Conservation (phyloP, 176 grass and related monocot species). For the Avena sativa region DNA sequence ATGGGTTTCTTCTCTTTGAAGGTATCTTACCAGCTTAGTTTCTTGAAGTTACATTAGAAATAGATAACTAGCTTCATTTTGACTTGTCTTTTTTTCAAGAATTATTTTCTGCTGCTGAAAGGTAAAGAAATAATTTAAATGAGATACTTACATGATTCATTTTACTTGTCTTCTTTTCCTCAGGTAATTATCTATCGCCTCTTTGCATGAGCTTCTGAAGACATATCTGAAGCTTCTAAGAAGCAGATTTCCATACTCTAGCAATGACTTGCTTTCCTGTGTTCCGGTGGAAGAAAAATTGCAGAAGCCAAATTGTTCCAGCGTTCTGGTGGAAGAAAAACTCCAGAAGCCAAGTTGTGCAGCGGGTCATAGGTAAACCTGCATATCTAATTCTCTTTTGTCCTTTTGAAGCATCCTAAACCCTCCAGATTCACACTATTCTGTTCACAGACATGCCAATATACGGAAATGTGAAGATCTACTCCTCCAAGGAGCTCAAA, state of each 20-base stretch:
- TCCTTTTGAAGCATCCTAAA: constrained; percentile 21
- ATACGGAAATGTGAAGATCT: constrained; percentile 66
- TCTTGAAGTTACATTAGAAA: neutral
- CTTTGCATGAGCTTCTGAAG: constrained; percentile 30
- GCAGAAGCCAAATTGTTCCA: constrained; percentile 33
- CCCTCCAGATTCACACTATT: constrained; percentile 27
- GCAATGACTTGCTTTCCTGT: constrained; percentile 57
- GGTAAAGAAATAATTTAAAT: neutral
- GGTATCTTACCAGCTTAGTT: neutral
- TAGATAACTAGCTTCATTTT: neutral
- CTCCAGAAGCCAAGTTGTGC: constrained; percentile 42
- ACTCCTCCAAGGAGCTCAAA: constrained; percentile 71
- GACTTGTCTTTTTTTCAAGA: neutral
- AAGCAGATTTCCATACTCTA: neutral
- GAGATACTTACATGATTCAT: neutral
- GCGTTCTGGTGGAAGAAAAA: constrained; percentile 47
- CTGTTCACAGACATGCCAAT: constrained; percentile 42
- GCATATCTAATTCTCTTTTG: neutral
- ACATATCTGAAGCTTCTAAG: constrained; percentile 21
- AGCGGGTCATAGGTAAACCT: constrained; percentile 57
- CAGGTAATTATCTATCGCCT: constrained; percentile 1
- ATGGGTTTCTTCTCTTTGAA: neutral
- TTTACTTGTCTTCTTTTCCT: constrained; percentile 5
- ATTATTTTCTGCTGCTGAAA: neutral
- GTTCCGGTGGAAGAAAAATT: constrained; percentile 50